Evolutionary conservation across 257 asterid genomes (phyloP), one percentile per base, ranked within the genome.

Genomic region (Scutellaria barbata): DNA sequence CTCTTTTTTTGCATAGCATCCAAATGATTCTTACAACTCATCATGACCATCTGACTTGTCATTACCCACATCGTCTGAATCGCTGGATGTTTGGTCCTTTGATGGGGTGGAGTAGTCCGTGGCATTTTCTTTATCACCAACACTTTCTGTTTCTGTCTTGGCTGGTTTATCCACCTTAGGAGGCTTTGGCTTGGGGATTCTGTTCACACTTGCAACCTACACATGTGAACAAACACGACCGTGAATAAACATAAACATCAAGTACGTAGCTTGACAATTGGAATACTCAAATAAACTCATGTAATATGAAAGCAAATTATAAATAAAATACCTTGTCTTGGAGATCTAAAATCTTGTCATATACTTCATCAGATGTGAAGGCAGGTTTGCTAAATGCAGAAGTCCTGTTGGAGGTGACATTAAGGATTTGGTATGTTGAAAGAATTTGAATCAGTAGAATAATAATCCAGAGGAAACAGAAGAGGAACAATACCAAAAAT

Each of bases 101-200:
- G 89, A 83, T 37, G 96, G 65, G 65, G 85, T n/a, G 89, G 86
- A 43, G 5, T 88, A 72, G 22, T 77, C 78, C 0, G 74, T 57
- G 46, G 83, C 37, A 25, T 83, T 84, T 77, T 78, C 54, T 76
- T 87, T 83, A 40, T 86, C 89, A 14, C 64, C 71, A 18, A 14
- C 69, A 66, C 52, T 78, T 70, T 77, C 88, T 4, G 86, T 78
- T 74, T 87, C 96, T 66, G 50, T 81, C 80, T 86, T 88, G 72
- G 56, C 77, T 5, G 86, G 82, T 84, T 94, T 94, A 89, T 94
- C 97, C 17, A 89, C 88, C 66, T 89, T 92, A 3, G 98, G 97
- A 3, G 98, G 97, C 82, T 88, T 95, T 71, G 99, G 98, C 86
- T 89, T 95, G 55, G 99, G 95, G 73, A 95, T 92, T 79, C 83